Conservation (phyloP, 176 grass and related monocot species). For the Hsuehochloa calcarea region DNA sequence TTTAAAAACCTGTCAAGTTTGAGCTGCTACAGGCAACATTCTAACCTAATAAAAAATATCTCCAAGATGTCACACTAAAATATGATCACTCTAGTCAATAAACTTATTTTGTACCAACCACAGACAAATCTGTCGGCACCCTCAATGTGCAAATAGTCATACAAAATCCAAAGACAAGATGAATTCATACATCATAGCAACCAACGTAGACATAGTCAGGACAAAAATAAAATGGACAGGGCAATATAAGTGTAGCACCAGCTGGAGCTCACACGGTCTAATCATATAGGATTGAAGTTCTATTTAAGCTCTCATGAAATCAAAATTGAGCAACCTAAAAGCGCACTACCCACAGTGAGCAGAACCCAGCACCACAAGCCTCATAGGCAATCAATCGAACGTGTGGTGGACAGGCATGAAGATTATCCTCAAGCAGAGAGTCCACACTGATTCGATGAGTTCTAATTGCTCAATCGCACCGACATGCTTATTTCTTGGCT, state of each 20-base stretch:
- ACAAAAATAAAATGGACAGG: constrained; percentile 21
- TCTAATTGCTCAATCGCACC: not conserved
- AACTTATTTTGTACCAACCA: constrained; percentile 6
- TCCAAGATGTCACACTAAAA: not conserved
- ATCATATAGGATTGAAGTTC: not conserved
- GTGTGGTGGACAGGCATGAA: not conserved
- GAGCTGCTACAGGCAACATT: not conserved
- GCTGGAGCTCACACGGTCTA: constrained; percentile 12
- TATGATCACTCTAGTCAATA: not conserved
- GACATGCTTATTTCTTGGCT: not conserved
- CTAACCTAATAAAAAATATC: not conserved
- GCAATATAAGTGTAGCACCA: not conserved
- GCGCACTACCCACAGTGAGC: not conserved
- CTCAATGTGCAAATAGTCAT: constrained; percentile 16
- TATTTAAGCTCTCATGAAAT: not conserved
- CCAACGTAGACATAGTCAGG: not conserved
- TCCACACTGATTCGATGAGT: not conserved
- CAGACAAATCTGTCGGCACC: not conserved
- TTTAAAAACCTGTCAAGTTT: constrained; percentile 11
- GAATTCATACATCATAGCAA: constrained; percentile 18
- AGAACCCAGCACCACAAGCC: constrained; percentile 11
- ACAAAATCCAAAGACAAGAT: constrained; percentile 13
- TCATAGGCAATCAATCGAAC: constrained; percentile 8
- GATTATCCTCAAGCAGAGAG: not conserved
- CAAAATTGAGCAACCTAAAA: not conserved